Base-by-base conservation (phyloP, 164 flowering plant species). In the Tetrastigma voinierianum region DNA sequence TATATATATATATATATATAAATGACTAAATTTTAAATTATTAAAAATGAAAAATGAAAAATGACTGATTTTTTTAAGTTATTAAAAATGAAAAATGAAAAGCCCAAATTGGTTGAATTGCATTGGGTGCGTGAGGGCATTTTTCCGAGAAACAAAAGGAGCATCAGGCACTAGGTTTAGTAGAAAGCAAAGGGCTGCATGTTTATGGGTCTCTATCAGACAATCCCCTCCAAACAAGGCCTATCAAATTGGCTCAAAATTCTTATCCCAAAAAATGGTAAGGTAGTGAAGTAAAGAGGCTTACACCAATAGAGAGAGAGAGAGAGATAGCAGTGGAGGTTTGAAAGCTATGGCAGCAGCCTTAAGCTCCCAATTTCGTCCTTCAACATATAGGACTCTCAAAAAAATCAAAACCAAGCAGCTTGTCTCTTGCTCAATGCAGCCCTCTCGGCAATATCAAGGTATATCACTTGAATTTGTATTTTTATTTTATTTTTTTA, bases 391-490 rank as follows among this genome's bases (percentile, higher is more conserved):
- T 71, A 77, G 59, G 53, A 61, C 7, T 48, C 55, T 25, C 51
- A 73, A 54, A 46, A 73, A 57, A 62, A 57, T 51, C 21, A 78
- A 65, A 65, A 10, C 61, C 61, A 73, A 61, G 57, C 66, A 74
- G 68, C 62, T 52, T 20, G 72, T 87, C 44, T 79, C 83, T 68
- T 90, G 88, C 75, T 76, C 96, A 62, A 67, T 77, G 74, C 88
- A 82, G 74, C 82, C 96, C 32, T 67, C 88, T 45, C 87, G 81
- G 57, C 78, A 87, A 83, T 67, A 87, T 90, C 72, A 86, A 86
- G 90, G 91, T 87, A 76, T 66, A 43, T 2, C 48, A 57, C 19
- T 61, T 48, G 18, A 25, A 21, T 17, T 8, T n/a, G n/a, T n/a
- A n/a, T n/a, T 9, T 17, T 11, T 5, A 3, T 4, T 9, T 32